Evolutionary conservation across 2,329 filamentous ascomycete genomes (phyloP).

Genomic region (Leptoxyphium fumago): DNA sequence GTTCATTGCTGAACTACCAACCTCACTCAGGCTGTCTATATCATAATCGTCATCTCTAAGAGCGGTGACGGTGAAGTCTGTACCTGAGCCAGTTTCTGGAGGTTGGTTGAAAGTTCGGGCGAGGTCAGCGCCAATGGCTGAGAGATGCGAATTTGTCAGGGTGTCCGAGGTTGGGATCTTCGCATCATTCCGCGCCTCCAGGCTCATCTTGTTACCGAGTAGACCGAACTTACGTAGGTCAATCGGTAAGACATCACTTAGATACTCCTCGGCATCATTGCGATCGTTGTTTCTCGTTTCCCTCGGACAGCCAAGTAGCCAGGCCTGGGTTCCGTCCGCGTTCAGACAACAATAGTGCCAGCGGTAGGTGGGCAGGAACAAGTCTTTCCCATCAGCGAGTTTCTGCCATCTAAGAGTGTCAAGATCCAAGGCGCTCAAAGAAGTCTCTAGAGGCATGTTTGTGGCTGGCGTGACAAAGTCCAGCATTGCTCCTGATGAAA

Average conservation of each 20-base stretch:
- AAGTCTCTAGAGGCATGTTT: conserved; percentile 78
- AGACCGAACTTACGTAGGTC: conserved; percentile 86
- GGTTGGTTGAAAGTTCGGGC: conserved; percentile 75
- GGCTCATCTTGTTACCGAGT: conserved; percentile 55
- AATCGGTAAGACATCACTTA: conserved; percentile 88
- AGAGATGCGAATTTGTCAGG: conserved; percentile 36
- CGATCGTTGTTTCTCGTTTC: conserved; percentile 55
- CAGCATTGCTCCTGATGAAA: conserved; percentile 79
- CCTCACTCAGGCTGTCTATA: conserved; percentile 50
- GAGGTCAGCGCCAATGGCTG: conserved; percentile 69
- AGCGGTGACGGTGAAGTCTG: conserved; percentile 84
- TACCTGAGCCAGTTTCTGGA: conserved; percentile 70
- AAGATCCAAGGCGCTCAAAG: conserved; percentile 76
- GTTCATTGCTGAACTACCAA: conserved; percentile 18
- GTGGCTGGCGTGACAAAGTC: conserved; percentile 90
- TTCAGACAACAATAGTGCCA: conserved; percentile 99
- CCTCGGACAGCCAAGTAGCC: conserved; percentile 83
- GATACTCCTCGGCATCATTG: conserved; percentile 70
- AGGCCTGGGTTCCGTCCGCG: conserved; percentile 86
- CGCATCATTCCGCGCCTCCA: conserved; percentile 21
- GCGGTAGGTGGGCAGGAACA: conserved; percentile 80
- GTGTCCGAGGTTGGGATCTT: conserved; percentile 38
- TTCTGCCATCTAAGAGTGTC: conserved; percentile 85
- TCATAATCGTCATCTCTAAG: conserved; percentile 48
- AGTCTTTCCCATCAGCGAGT: conserved; percentile 81